Base-by-base conservation (phyloP, 2,329 filamentous ascomycete genomes). In the Endocalyx cinctus region DNA sequence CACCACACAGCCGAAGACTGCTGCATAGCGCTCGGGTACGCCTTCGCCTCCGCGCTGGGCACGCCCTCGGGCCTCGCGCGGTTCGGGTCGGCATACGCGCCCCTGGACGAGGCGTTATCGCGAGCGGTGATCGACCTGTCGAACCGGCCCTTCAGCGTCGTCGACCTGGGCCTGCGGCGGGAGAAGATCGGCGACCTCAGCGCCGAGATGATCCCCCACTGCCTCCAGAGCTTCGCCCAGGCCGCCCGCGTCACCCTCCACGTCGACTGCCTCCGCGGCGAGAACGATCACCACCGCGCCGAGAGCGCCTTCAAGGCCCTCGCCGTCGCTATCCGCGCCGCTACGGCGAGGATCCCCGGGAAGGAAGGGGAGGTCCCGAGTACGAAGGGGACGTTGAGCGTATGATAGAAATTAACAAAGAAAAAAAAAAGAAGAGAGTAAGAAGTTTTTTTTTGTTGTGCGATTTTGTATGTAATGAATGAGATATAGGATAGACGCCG, bases 261-360 rank as follows among this genome's bases (percentile, higher is more conserved):
- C 67, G 87, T 98, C 38, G 87, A 96, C 65, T 94, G 87, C 63
- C 64, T 95, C 36, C 77, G 87, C 43, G 92, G 92, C 33, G 77
- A 84, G 42, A 98, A 97, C 63, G 92, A 97, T 64, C 92, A 97
- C 64, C 92, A 97, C 67, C 74, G 89, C 38, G 89, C 92, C 8
- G 92, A 97, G 76, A 92, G 85, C 59, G 92, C 90, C 12, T 96
- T 98, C 66, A 98, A 98, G 75, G 92, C 92, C 29, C 64, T 97
- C 47, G 92, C 92, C 0, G 79, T 96, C 27, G 92, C 92, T 6
- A 73, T 94, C 35, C 74, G 83, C 50, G 75, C 76, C 60, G 92
- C 92, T 8, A 90, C 82, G 30, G 74, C 75, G 31, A 74, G 79
- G 48, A 79, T 90, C 19, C 76, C 78, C 26, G 87, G 87, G 10